Evolutionary conservation across 257 asterid species (phyloP).

Genomic region (Plantago elongata): DNA sequence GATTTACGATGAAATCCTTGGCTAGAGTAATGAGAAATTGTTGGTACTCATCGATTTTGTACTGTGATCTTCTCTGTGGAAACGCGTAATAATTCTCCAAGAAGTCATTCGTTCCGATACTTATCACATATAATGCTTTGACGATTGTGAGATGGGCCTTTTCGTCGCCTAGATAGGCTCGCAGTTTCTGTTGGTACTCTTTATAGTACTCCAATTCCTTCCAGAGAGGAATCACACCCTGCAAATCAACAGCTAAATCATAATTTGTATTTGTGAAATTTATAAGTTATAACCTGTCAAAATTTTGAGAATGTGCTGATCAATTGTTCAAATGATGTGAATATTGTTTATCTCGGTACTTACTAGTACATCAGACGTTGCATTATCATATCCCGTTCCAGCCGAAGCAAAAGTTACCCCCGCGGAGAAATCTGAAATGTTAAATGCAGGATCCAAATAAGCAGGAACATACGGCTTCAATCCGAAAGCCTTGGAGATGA

Average conservation of each 20-base stretch:
- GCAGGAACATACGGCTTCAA: conserved; percentile 66
- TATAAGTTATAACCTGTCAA: too few relatives aligned
- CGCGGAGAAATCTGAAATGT: conserved; percentile 57
- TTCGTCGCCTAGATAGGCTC: conserved; percentile 44
- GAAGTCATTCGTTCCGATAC: conserved; percentile 85
- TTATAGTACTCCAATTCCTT: conserved; percentile 67
- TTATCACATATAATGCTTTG: conserved; percentile 57
- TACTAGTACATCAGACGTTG: conserved; percentile 74
- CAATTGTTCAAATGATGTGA: too few relatives aligned
- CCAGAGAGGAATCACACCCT: conserved; percentile 87
- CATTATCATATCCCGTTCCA: conserved; percentile 80
- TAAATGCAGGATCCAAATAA: conserved; percentile 71
- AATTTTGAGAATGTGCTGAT: too few relatives aligned
- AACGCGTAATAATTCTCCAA: conserved; percentile 62
- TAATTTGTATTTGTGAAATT: background rate
- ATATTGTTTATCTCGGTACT: conserved; percentile 13
- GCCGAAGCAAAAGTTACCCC: conserved; percentile 97
- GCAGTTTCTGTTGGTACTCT: conserved; percentile 57
- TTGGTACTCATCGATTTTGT: conserved; percentile 52
- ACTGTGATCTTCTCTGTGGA: conserved; percentile 39
- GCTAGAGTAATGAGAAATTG: conserved; percentile 50
- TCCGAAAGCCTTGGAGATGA: conserved; percentile 69
- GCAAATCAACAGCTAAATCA: conserved; percentile 9
- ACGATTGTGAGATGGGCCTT: conserved; percentile 40
- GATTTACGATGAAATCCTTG: conserved; percentile 34